phyloP scores from a whole-genome alignment of 495 filamentous ascomycete species.

The Penicillium ochrochloron region DNA sequence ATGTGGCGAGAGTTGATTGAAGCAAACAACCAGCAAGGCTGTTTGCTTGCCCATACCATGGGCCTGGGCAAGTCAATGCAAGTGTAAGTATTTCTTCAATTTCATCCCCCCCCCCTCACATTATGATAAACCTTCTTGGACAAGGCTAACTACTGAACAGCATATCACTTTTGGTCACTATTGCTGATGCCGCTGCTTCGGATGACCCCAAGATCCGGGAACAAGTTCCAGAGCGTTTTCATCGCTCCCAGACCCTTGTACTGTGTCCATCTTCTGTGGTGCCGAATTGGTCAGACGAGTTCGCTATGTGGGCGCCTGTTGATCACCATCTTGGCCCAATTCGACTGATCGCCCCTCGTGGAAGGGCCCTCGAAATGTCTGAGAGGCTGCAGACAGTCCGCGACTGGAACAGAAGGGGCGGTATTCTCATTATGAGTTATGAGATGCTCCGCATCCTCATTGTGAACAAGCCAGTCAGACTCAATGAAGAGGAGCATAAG shows the following conservation, averaged over 20 bases:
- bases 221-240: slow-evolving; percentile 71
- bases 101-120: no score
- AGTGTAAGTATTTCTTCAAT: slow-evolving; percentile 51
- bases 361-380: slow-evolving; percentile 6
- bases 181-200: slow-evolving; percentile 67
- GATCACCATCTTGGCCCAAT: slow-evolving; percentile 53
- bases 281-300: slow-evolving; percentile 83
- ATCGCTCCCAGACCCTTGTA: slow-evolving; percentile 66
- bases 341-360: slow-evolving; percentile 49
- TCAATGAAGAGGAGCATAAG: slow-evolving; percentile 42
- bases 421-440: slow-evolving; percentile 77
- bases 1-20: slow-evolving; percentile 85
- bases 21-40: slow-evolving; percentile 65
- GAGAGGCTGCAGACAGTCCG: slow-evolving; percentile 51
- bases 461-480: slow-evolving; percentile 36
- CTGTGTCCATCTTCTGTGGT: slow-evolving; percentile 77
- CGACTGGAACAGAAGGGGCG: slow-evolving; percentile 67
- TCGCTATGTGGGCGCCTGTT: slow-evolving; percentile 67
- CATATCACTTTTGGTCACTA: slow-evolving; percentile 77
- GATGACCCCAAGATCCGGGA: slow-evolving; percentile 54
- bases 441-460: slow-evolving; percentile 62
- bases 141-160: slow-evolving; percentile 27
- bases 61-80: slow-evolving; percentile 95
- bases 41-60: slow-evolving; percentile 90
- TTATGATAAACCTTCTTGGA: background rate